Evolutionary conservation across 2,329 filamentous ascomycete genomes (phyloP), one percentile per base, ranked within the genome.

Genomic region (Diaporthe sp.): DNA sequence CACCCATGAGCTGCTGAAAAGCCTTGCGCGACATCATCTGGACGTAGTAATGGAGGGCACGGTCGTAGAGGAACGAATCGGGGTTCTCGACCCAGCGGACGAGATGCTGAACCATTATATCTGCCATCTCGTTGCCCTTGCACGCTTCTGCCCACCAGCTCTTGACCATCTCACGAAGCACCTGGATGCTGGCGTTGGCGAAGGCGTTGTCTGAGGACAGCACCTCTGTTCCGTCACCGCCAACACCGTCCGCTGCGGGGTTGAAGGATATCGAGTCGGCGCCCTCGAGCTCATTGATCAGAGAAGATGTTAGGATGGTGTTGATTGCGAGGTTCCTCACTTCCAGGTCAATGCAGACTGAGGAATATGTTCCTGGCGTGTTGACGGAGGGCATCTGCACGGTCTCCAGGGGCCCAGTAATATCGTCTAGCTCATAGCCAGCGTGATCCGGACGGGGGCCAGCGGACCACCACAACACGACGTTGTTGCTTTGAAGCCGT

Each of bases 21-120:
- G 97, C 97, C 84, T 99, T 99, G 79, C 95, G 94, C 46, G 95
- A 98, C 94, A 99, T 97, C 92, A 98, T 97, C 83, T 98, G 96
- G 73, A 99, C 96, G 81, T 99, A 98, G 87, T 98, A 97, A 82
- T 98, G 95, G 78, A 99, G 85, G 8, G 96, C 95, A 6, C 94
- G 92, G 84, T 99, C 97, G 82, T 98, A 99, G 75, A 99, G 92
- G 85, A 96, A 98, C 0, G 96, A 98, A 67, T 94, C 94, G 0
- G 96, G 95, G 77, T 93, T 97, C 83, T 98, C 95, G 2, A 98
- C 95, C 97, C 97, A 99, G 78, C 97, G 94, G 28, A 99, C 95
- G 6, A 99, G 90, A 84, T 99, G 96, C 82, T 98, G 96, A 0
- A 99, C 97, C 88, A 99, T 95, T 73, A 98, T 92, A 84, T 99